Percentiles rank a stretch among this genome's conserved stretches.
Evolutionary conservation across 2,329 filamentous ascomycete species (phyloP).

Genomic region (Rugonectria rugulosa): DNA sequence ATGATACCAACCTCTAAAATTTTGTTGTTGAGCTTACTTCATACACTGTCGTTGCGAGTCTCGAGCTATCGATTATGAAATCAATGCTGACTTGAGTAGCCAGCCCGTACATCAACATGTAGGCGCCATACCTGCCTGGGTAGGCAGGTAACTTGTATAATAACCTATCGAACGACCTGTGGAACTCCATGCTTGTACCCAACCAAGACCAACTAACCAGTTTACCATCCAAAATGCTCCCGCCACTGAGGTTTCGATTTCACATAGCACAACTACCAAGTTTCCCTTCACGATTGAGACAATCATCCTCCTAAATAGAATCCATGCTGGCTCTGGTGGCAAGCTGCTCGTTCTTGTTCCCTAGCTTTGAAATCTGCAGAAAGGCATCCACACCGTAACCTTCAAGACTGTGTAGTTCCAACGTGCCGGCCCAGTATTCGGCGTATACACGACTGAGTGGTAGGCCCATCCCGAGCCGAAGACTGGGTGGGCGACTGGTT

Average conservation of each 20-base stretch:
- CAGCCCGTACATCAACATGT: too few relatives aligned
- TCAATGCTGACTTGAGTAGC: slow-evolving; percentile 5
- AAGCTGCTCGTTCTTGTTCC: slow-evolving; percentile 97
- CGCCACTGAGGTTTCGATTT: not conserved
- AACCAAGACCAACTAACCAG: slow-evolving; percentile 17
- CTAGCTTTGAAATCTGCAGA: slow-evolving; percentile 92
- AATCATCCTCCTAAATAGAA: slow-evolving; percentile 61
- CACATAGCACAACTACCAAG: not conserved
- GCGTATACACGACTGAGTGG: slow-evolving; percentile 95
- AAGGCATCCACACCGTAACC: slow-evolving; percentile 97
- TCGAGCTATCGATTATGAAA: too few relatives aligned
- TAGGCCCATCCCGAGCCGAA: slow-evolving; percentile 90
- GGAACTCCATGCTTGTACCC: slow-evolving; percentile 38
- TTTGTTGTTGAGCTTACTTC: not conserved
- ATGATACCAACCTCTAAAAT: slow-evolving; percentile 53
- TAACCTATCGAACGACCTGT: not conserved
- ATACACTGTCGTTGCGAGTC: slow-evolving; percentile 16
- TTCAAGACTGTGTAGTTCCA: slow-evolving; percentile 91
- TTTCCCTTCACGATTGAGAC: slow-evolving; percentile 7
- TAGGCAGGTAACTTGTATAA: too few relatives aligned
- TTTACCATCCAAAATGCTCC: slow-evolving; percentile 10
- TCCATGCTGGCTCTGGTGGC: slow-evolving; percentile 80
- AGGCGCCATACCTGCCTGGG: too few relatives aligned
- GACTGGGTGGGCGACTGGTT: slow-evolving; percentile 82
- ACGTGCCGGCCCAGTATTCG: slow-evolving; percentile 95